phyloP scores from a whole-genome alignment of 2,329 filamentous ascomycete genomes.

The Xylariaceae sp. region DNA sequence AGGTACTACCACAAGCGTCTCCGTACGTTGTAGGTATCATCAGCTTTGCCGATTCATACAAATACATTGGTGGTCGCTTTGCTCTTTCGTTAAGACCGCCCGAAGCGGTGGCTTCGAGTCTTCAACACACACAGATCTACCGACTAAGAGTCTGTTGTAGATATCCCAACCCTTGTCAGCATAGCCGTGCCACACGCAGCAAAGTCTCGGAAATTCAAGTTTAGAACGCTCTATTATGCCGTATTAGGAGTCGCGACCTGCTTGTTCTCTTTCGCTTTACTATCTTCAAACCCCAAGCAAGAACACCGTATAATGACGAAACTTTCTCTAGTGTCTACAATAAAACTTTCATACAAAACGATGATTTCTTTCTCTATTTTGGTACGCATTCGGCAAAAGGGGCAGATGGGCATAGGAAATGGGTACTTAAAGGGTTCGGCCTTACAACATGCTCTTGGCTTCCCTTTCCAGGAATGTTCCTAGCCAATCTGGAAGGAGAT shows the following conservation, averaged over 20 bases:
- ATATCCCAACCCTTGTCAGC: conserved; percentile 54
- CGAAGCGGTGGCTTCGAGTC: conserved; percentile 56
- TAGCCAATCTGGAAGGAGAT: conserved; percentile 66
- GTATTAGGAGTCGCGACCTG: conserved; percentile 65
- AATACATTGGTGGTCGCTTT: conserved; percentile 70
- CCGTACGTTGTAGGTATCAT: conserved; percentile 69
- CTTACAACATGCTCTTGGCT: conserved; percentile 51
- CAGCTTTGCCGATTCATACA: conserved; percentile 65
- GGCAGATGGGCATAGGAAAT: conserved; percentile 64
- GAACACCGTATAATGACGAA: conserved; percentile 50
- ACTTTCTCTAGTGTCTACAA: conserved; percentile 51
- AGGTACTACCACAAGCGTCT: conserved; percentile 64
- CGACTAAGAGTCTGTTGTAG: conserved; percentile 59
- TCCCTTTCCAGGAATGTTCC: conserved; percentile 51
- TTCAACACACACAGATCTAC: conserved; percentile 61
- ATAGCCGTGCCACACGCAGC: conserved; percentile 46
- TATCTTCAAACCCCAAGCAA: conserved; percentile 54
- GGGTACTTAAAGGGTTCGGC: conserved; percentile 64
- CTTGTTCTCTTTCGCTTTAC: conserved; percentile 54
- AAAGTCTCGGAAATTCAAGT: conserved; percentile 49
- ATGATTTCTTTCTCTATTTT: conserved; percentile 66
- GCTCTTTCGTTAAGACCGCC: conserved; percentile 57
- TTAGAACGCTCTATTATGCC: conserved; percentile 65
- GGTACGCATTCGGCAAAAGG: conserved; percentile 66
- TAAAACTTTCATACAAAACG: conserved; percentile 73